These are phyloP conservation scores for Cryptococcus hybrid DNA, from an alignment of 1,284 basidiomycete species.

Conservation along the genomic window DNA sequence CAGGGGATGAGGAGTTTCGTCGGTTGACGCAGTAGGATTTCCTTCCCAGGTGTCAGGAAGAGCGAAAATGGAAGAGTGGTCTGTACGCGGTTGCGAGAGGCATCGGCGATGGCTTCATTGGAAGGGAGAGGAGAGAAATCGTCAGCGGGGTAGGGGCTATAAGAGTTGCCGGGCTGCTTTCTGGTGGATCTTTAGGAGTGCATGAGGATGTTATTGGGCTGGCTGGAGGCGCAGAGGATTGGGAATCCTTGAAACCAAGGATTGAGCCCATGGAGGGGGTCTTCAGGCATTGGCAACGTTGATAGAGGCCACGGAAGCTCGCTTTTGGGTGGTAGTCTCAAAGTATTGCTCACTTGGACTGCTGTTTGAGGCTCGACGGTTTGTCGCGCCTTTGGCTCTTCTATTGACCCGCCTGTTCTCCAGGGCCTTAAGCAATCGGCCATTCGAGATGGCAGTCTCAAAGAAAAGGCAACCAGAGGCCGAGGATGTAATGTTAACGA, in stretches of 20 bases:
- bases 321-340: constrained; percentile 8
- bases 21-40: neutral
- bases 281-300: constrained; percentile 13
- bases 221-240: constrained; percentile 4
- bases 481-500: constrained; percentile 85
- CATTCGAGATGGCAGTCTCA: constrained; percentile 84
- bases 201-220: neutral
- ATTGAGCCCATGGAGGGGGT: constrained; percentile 14
- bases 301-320: constrained; percentile 16
- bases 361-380: neutral
- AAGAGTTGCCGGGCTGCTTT: neutral
- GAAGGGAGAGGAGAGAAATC: constrained; percentile 32
- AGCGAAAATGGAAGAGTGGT: constrained; percentile 30
- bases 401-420: constrained; percentile 2
- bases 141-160: constrained; percentile 17
- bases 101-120: constrained; percentile 29
- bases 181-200: neutral
- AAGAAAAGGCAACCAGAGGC: constrained; percentile 80
- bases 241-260: constrained; percentile 9
- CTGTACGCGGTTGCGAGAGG: constrained; percentile 26
- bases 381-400: neutral
- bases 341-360: neutral
- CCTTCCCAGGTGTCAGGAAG: constrained; percentile 16
- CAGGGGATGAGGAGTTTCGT: constrained; percentile 12
- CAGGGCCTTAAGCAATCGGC: constrained; percentile 59